These are phyloP conservation scores for Pichia californica DNA, from an alignment of 805 yeast genomes.

Conservation along the genomic window DNA sequence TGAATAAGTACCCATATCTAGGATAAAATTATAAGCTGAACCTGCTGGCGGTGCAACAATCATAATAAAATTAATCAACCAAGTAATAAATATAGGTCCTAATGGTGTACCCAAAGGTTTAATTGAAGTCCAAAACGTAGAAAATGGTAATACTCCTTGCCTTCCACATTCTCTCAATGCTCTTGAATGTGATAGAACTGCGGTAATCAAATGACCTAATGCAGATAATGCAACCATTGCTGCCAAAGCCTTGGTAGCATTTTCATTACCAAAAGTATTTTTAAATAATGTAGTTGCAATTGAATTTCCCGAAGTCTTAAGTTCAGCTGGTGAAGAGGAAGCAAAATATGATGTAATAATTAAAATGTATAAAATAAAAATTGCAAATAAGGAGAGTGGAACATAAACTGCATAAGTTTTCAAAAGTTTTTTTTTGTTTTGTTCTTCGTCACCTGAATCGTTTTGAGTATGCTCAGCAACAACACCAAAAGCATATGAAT, in stretches of 20 bases:
- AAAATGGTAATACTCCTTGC: conserved; percentile 74
- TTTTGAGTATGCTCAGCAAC: conserved; percentile 37
- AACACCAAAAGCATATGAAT: conserved; percentile 34
- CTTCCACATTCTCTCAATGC: conserved; percentile 75
- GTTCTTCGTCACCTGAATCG: conserved; percentile 22
- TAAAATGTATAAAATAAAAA: conserved; percentile 64
- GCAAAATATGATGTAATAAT: conserved; percentile 78
- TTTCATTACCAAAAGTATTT: conserved; percentile 55
- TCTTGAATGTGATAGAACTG: conserved; percentile 77
- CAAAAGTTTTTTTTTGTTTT: conserved; percentile 40
- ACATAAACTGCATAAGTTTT: conserved; percentile 67
- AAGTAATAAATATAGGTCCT: conserved; percentile 69
- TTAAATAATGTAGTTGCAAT: conserved; percentile 73
- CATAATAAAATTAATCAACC: conserved; percentile 66
- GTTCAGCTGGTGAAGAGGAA: conserved; percentile 55
- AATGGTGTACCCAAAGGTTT: conserved; percentile 70
- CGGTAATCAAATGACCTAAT: conserved; percentile 75
- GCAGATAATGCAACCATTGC: conserved; percentile 79
- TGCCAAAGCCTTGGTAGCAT: conserved; percentile 61
- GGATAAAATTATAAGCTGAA: conserved; percentile 76
- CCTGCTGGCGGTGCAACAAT: conserved; percentile 82
- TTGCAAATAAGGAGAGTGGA: conserved; percentile 57
- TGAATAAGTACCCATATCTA: conserved; percentile 77
- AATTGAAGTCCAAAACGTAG: conserved; percentile 61
- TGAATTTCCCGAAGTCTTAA: conserved; percentile 56